These are phyloP conservation scores for Aplosporella prunicola DNA, from an alignment of 2,329 filamentous ascomycete species.

Conservation along the genomic window DNA sequence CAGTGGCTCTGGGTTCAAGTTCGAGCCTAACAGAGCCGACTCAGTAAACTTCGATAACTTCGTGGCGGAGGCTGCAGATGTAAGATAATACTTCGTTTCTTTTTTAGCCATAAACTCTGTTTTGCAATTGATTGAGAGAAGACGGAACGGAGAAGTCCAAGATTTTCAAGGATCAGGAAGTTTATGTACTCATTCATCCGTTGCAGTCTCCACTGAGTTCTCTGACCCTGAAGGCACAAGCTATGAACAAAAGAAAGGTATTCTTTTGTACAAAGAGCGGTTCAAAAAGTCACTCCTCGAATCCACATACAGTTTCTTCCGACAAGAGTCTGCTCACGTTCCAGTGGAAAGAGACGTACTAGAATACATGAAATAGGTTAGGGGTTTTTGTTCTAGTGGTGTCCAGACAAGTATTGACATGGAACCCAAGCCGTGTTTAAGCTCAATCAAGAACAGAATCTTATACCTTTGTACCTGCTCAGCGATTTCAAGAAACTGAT, in stretches of 20 bases:
- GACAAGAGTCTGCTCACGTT: not conserved
- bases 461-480: not conserved
- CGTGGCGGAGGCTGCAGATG: no score
- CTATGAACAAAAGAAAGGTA: not conserved
- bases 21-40: no score
- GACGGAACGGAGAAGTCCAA: not conserved
- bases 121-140: not conserved
- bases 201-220: not conserved
- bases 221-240: no score
- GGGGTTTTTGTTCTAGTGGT: no score
- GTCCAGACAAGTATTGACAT: no score
- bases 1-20: no score
- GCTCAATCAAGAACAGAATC: not conserved
- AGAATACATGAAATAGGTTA: not conserved
- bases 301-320: not conserved
- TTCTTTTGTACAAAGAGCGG: not conserved
- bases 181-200: not conserved
- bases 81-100: no score
- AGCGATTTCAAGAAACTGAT: not conserved
- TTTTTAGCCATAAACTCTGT: not conserved
- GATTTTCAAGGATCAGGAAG: not conserved
- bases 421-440: not conserved
- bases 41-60: no score
- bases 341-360: not conserved
- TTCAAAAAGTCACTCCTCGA: not conserved